Evolutionary conservation across 176 grass and related monocot genomes (phyloP).

Genomic region (Cenchrus americanus): DNA sequence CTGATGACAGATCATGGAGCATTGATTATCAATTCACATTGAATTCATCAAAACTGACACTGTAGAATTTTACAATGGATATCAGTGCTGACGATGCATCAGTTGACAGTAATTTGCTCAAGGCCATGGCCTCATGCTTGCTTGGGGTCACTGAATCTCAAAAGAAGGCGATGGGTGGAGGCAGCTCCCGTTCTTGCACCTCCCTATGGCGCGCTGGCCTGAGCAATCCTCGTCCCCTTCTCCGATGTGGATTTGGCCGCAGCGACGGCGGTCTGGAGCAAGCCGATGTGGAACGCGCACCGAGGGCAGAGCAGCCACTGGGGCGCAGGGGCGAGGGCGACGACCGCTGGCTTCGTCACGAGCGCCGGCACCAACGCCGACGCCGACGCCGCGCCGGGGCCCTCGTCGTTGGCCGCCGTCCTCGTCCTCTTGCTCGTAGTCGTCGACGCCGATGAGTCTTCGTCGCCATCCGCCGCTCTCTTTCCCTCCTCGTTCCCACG

Average conservation of each 20-base stretch:
- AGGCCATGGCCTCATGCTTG: background rate
- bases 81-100: background rate
- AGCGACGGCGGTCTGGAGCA: background rate
- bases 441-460: background rate
- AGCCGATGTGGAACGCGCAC: conserved; percentile 5
- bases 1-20: background rate
- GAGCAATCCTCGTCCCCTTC: background rate
- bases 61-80: background rate
- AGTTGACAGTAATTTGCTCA: background rate
- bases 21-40: background rate
- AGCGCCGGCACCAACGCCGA: too few species aligned
- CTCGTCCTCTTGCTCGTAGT: background rate
- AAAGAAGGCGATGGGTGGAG: background rate
- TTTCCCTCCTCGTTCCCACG: background rate
- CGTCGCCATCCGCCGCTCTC: too few species aligned
- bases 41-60: background rate
- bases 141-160: conserved; percentile 3
- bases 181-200: background rate
- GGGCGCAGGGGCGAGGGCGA: background rate
- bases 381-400: background rate
- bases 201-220: background rate
- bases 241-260: background rate
- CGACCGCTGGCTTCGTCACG: too few species aligned
- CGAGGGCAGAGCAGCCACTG: background rate
- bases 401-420: background rate